Evolutionary conservation across 345 rosid species (phyloP), one percentile per base, ranked within the genome.

Genomic region (Jatropha curcas): DNA sequence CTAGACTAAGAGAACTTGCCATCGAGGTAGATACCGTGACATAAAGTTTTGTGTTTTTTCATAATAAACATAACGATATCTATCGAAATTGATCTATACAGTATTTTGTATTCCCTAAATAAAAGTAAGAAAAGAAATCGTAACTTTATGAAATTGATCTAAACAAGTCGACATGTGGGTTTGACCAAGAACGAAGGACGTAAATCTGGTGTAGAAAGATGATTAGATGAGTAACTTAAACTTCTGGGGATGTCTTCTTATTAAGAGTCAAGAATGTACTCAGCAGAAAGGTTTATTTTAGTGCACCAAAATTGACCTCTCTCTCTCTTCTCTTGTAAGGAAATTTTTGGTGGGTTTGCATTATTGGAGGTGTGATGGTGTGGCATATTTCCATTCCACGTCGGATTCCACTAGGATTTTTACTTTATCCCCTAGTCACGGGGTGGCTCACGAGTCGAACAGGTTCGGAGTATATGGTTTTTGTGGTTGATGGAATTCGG

Each of bases 281-380:
- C 51, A 39, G 53, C 50, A 57, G 41, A 27, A 35, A 51, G 37
- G 30, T 64, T 39, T 22, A 20, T 34, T 41, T 8, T 22, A 52
- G 57, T 60, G 66, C 64, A 50, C 53, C 74, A 53, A 71, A 71
- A 71, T 61, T 75, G 82, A 71, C 79, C 61, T 25, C 13, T 50
- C 37, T 55, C 20, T 10, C 27, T 52, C 46, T 41, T 31, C 19
- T 33, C 16, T 24, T 30, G 1, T 17, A 20, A 41, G 34, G 11
- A 41, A 65, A 51, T 16, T 41, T 7, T 46, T 67, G 76, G 73
- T 71, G 74, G 74, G 50, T 10, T 24, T 14, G 53, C 53, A 17
- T 35, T 30, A 60, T 60, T 55, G 55, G 62, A 51, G 30, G 25
- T 14, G 37, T 24, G 52, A 66, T 65, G 62, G 25, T n/a, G 30